A percentile compares a stretch with the other conserved stretches of the same genome.
Conservation (phyloP, 2,329 filamentous ascomycete genomes). For the Onygenales sp. region DNA sequence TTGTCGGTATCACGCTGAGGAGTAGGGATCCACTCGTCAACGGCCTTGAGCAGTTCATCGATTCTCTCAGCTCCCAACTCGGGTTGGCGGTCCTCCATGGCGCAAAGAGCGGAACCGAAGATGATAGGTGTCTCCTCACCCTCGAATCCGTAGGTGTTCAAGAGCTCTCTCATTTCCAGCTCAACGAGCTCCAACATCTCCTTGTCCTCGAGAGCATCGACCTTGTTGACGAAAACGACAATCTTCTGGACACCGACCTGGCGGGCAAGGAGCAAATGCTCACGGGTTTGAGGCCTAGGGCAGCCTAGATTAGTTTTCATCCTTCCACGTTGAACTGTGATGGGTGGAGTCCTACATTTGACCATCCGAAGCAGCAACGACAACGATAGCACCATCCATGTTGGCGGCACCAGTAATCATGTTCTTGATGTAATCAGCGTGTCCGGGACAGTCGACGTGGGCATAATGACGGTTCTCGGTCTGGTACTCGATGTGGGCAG, state of each 20-base stretch:
- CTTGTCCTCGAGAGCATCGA: constrained; percentile 91
- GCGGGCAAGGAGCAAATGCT: constrained; percentile 93
- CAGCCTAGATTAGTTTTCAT: neutral
- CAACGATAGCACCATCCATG: constrained; percentile 99
- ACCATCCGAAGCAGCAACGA: constrained; percentile 94
- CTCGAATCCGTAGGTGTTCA: constrained; percentile 88
- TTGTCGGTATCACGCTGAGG: constrained; percentile 91
- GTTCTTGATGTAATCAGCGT: constrained; percentile 99
- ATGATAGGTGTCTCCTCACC: constrained; percentile 96
- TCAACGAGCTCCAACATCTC: constrained; percentile 99
- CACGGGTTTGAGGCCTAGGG: constrained; percentile 79
- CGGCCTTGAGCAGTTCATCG: constrained; percentile 78
- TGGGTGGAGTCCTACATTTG: constrained; percentile 59
- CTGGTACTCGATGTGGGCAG: constrained; percentile 95
- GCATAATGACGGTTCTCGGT: constrained; percentile 94
- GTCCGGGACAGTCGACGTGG: constrained; percentile 98
- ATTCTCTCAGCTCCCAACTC: constrained; percentile 86
- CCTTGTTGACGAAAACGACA: constrained; percentile 99
- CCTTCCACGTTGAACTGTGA: neutral
- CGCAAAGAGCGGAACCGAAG: constrained; percentile 92
- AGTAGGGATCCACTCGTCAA: constrained; percentile 94
- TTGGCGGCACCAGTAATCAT: constrained; percentile 99
- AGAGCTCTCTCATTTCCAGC: constrained; percentile 99
- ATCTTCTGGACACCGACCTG: constrained; percentile 98
- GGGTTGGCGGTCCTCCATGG: constrained; percentile 72